Conservation (phyloP, 2,329 filamentous ascomycete genomes). For the Fusarium algeriense region DNA sequence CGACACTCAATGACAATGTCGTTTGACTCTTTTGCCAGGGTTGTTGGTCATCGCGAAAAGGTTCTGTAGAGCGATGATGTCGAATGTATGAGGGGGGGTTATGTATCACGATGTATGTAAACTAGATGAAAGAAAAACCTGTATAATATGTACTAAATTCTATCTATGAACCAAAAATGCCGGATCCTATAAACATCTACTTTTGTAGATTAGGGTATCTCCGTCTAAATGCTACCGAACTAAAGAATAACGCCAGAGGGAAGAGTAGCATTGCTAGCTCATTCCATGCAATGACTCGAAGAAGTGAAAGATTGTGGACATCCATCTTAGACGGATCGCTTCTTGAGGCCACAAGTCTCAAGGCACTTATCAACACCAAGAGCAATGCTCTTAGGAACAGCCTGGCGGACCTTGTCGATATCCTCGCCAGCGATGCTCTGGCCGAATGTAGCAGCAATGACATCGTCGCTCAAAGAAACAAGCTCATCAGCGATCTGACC, state of each 20-base stretch:
- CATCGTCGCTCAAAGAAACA: conserved; percentile 60
- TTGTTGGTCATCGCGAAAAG: conserved; percentile 68
- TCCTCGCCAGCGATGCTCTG: conserved; percentile 60
- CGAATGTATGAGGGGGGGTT: not conserved
- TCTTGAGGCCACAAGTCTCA: conserved; percentile 48
- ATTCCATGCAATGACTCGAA: not conserved
- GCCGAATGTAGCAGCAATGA: conserved; percentile 62
- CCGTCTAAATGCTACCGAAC: not conserved
- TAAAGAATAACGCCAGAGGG: conserved; percentile 18
- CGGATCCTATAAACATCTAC: conserved; percentile 6
- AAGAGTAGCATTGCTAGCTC: not conserved
- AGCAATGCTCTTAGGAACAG: conserved; percentile 62
- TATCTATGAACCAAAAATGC: not conserved
- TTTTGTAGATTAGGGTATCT: conserved; percentile 13
- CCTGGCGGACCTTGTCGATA: conserved; percentile 57
- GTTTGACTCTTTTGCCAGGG: conserved; percentile 68
- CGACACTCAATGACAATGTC: conserved; percentile 73
- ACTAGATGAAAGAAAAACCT: not conserved
- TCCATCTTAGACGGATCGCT: conserved; percentile 53
- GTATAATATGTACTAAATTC: conserved; percentile 2
- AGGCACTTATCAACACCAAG: conserved; percentile 66
- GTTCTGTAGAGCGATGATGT: conserved; percentile 48
- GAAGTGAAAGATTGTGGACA: not conserved
- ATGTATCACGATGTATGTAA: conserved; percentile 25
- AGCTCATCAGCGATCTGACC: conserved; percentile 64